Percentiles rank a stretch among this genome's conserved stretches.
Evolutionary conservation across 2,329 filamentous ascomycete species (phyloP).

Genomic region (Trichoderma sp.): DNA sequence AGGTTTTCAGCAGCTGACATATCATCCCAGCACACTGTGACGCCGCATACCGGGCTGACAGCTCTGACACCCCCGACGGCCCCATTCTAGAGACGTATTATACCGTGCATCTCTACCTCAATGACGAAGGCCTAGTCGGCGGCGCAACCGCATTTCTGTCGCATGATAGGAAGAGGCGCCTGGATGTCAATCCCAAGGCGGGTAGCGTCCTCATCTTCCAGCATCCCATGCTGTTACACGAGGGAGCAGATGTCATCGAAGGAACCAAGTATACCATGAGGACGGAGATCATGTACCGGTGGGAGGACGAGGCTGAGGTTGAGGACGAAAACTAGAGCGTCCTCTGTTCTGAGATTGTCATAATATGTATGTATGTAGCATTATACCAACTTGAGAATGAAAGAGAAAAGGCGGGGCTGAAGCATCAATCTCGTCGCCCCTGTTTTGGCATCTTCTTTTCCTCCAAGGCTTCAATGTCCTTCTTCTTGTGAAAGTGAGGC

Average conservation of each 20-base stretch:
- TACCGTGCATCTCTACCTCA: constrained; percentile 53
- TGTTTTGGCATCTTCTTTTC: constrained; percentile 60
- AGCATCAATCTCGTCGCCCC: constrained; percentile 22
- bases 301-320: constrained; percentile 18
- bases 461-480: constrained; percentile 79
- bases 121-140: constrained; percentile 40
- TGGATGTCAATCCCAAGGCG: constrained; percentile 54
- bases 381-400: not conserved
- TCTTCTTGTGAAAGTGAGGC: constrained; percentile 91
- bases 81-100: constrained; percentile 48
- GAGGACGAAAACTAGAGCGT: not conserved
- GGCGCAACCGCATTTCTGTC: constrained; percentile 57
- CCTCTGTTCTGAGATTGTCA: not conserved
- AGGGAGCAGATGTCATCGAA: constrained; percentile 48
- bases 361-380: not conserved
- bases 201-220: constrained; percentile 61
- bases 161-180: constrained; percentile 35
- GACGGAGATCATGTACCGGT: constrained; percentile 52
- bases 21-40: constrained; percentile 61
- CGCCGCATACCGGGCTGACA: constrained; percentile 48
- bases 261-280: constrained; percentile 57
- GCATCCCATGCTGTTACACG: constrained; percentile 49
- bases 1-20: not conserved
- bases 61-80: constrained; percentile 34
- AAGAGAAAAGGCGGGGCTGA: no score